Evolutionary conservation across 2,329 filamentous ascomycete species (phyloP).

Genomic region (Aspergillus texensis): DNA sequence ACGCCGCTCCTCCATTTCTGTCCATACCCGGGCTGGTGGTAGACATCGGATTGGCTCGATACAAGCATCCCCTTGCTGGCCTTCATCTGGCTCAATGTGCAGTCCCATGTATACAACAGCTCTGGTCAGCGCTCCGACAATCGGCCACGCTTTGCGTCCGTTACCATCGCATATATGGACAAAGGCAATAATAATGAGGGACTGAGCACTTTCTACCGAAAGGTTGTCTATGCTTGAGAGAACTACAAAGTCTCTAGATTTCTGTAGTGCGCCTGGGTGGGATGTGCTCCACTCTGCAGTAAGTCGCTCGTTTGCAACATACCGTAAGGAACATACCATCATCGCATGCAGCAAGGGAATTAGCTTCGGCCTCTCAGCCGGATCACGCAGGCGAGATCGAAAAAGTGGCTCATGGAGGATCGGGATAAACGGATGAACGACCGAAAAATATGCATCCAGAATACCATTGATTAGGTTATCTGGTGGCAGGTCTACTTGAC

Average conservation of each 20-base stretch:
- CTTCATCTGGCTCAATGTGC: conserved; percentile 36
- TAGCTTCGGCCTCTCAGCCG: conserved; percentile 26
- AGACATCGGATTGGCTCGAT: conserved; percentile 33
- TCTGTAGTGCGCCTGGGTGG: conserved; percentile 1
- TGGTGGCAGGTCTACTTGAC: background rate
- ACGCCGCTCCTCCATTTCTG: conserved; percentile 42
- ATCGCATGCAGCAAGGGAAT: conserved; percentile 41
- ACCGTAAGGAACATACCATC: conserved; percentile 39
- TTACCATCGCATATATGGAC: conserved; percentile 37
- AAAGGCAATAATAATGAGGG: conserved; percentile 39
- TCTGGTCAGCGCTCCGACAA: conserved; percentile 40
- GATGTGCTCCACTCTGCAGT: background rate
- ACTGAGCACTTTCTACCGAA: conserved; percentile 31
- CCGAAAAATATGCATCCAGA: conserved; percentile 42
- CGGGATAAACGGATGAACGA: conserved; percentile 48
- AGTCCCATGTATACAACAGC: conserved; percentile 44
- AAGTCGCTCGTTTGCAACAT: conserved; percentile 24
- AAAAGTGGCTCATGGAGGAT: conserved; percentile 41
- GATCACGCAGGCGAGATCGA: conserved; percentile 25
- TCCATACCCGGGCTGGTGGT: conserved; percentile 35
- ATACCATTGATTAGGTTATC: conserved; percentile 31
- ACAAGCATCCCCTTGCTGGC: conserved; percentile 22
- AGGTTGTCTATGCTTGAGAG: conserved; percentile 18
- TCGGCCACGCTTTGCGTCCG: conserved; percentile 37
- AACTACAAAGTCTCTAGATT: conserved; percentile 14